Percentiles rank a stretch among this genome's conserved stretches.
Conservation (phyloP, 495 filamentous ascomycete genomes). For the Trichoderma parareesei region DNA sequence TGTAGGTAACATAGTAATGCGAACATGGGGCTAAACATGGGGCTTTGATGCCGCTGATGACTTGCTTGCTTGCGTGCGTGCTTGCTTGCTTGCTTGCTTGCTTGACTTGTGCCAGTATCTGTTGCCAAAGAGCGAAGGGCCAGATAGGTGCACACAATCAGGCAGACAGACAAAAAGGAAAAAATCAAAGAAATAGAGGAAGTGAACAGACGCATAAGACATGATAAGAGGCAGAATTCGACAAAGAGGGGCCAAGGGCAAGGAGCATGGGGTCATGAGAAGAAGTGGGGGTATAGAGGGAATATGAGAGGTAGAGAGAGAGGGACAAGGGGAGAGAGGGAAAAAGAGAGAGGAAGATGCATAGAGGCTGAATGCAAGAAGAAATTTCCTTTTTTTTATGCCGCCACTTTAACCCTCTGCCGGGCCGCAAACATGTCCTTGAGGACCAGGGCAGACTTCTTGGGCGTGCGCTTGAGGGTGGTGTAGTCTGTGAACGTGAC, state of each 20-base stretch:
- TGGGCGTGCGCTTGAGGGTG: slow-evolving; percentile 24
- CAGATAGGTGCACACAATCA: too few relatives aligned
- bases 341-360: neutral
- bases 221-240: neutral
- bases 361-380: neutral
- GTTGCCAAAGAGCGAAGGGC: too few relatives aligned
- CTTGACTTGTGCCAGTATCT: too few relatives aligned
- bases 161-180: too few relatives aligned
- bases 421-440: slow-evolving; percentile 10
- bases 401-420: neutral
- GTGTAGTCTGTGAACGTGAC: slow-evolving; percentile 10
- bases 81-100: too few relatives aligned
- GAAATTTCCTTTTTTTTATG: neutral
- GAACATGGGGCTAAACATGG: neutral
- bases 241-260: too few relatives aligned
- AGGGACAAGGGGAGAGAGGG: neutral
- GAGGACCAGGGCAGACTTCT: slow-evolving; percentile 24
- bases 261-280: too few relatives aligned
- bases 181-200: neutral
- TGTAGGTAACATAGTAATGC: neutral
- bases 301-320: neutral
- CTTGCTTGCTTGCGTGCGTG: too few relatives aligned
- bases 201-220: neutral
- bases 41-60: too few relatives aligned
- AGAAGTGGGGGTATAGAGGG: neutral